Evolutionary conservation across 768 basidiomycete species (phyloP).

Genomic region (Dacryopinax spathularia): DNA sequence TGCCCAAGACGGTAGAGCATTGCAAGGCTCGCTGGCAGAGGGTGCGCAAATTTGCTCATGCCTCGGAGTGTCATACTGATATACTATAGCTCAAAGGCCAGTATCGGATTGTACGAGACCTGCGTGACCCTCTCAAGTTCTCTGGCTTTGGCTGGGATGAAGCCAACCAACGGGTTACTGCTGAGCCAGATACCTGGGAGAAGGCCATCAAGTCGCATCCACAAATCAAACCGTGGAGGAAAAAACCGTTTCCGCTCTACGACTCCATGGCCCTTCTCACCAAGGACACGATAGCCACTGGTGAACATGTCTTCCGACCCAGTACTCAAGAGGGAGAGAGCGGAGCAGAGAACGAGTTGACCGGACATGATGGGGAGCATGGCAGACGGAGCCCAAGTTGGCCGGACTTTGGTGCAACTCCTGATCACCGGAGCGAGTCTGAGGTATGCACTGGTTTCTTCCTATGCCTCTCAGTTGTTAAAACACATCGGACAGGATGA

Average conservation of each 20-base stretch:
- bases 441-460: too few relatives aligned
- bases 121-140: neutral
- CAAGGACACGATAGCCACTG: neutral
- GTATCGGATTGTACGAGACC: neutral
- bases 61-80: too few relatives aligned
- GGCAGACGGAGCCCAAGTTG: too few relatives aligned
- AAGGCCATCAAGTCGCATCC: neutral
- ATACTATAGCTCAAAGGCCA: neutral
- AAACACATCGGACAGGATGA: too few relatives aligned
- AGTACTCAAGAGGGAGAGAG: neutral
- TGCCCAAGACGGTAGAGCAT: neutral
- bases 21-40: neutral
- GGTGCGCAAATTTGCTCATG: too few relatives aligned
- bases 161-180: neutral
- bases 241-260: neutral
- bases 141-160: neutral
- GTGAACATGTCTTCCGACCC: neutral
- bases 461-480: too few relatives aligned
- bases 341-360: too few relatives aligned
- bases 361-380: too few relatives aligned
- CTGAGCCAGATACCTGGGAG: neutral
- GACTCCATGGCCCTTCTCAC: neutral
- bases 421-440: too few relatives aligned
- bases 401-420: too few relatives aligned
- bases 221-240: neutral